Conservation (phyloP, 306 rosid genomes). For the Cicer arietinum region DNA sequence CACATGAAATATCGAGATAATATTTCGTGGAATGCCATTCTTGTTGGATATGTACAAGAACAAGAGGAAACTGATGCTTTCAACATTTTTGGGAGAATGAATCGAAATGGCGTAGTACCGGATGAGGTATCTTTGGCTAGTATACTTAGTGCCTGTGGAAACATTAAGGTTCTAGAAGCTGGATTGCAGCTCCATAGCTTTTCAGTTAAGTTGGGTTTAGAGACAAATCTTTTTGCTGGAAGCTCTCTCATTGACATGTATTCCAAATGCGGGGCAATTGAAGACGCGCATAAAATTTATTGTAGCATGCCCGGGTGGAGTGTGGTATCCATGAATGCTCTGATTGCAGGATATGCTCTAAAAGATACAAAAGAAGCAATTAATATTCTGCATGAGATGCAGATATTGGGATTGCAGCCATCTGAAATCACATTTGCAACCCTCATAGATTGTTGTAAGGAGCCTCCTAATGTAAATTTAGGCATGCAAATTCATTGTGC, state of each 20-base stretch:
- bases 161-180: conserved; percentile 50
- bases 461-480: conserved; percentile 47
- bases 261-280: conserved; percentile 64
- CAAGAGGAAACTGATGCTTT: conserved; percentile 65
- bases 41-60: conserved; percentile 80
- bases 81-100: conserved; percentile 72
- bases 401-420: conserved; percentile 59
- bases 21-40: conserved; percentile 84
- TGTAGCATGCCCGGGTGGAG: conserved; percentile 63
- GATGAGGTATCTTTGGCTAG: conserved; percentile 87
- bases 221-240: conserved; percentile 70
- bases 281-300: conserved; percentile 59
- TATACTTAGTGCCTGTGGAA: conserved; percentile 82
- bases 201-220: conserved; percentile 71
- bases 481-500: conserved; percentile 77
- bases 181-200: conserved; percentile 77
- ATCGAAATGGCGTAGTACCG: conserved; percentile 52
- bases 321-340: conserved; percentile 71
- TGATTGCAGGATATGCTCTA: conserved; percentile 72
- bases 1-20: conserved; percentile 63
- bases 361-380: conserved; percentile 59
- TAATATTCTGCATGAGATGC: conserved; percentile 63
- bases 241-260: conserved; percentile 90
- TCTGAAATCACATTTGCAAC: conserved; percentile 72
- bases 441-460: conserved; percentile 73